Percentiles rank a stretch among this genome's conserved stretches.
These are phyloP conservation scores for Cajanus cajan DNA, from an alignment of 306 rosid species.

Conservation along the genomic window DNA sequence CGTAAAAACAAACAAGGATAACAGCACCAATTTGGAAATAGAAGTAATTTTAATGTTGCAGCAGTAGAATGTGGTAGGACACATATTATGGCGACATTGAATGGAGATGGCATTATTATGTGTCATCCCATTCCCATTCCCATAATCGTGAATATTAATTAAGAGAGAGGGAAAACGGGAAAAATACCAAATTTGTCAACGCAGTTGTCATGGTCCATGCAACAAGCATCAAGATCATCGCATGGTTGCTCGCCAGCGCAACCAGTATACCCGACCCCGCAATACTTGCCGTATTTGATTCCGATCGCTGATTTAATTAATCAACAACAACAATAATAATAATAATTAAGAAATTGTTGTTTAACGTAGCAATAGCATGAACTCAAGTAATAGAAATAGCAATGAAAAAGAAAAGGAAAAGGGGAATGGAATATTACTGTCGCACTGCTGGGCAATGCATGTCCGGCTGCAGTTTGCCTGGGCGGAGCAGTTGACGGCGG, in stretches of 20 bases:
- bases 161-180: neutral
- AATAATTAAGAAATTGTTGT: too few relatives aligned
- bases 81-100: neutral
- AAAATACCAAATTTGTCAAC: constrained; percentile 57
- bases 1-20: too few relatives aligned
- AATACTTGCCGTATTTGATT: constrained; percentile 83
- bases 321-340: too few relatives aligned
- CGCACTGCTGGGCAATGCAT: constrained; percentile 62
- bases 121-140: too few relatives aligned
- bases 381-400: too few relatives aligned
- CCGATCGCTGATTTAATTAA: constrained; percentile 43
- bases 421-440: constrained; percentile 46
- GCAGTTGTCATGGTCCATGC: constrained; percentile 79
- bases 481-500: constrained; percentile 37
- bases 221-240: constrained; percentile 90
- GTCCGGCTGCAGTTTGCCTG: constrained; percentile 63
- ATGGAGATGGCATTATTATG: too few relatives aligned
- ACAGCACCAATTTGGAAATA: neutral
- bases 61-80: neutral
- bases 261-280: constrained; percentile 82
- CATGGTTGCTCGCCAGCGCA: constrained; percentile 87
- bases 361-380: neutral
- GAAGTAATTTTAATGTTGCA: neutral
- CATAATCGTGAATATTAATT: too few relatives aligned
- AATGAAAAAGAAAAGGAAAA: neutral